These are phyloP conservation scores for Tephrocybe rancida DNA, from an alignment of 768 basidiomycete genomes.

Conservation along the genomic window DNA sequence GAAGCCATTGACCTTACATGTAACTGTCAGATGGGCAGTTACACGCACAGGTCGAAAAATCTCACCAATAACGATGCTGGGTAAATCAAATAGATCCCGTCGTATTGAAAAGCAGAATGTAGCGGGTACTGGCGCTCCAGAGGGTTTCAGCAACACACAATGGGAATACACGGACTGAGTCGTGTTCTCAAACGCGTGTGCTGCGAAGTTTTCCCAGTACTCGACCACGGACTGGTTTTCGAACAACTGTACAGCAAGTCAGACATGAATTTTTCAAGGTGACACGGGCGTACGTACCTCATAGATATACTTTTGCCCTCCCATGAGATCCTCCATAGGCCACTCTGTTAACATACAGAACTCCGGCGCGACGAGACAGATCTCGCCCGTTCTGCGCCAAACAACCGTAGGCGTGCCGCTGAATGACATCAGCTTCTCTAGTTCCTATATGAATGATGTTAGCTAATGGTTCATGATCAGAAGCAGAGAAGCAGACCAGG, in stretches of 20 bases:
- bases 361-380: slow-evolving; percentile 94
- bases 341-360: slow-evolving; percentile 95
- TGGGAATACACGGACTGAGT: slow-evolving; percentile 94
- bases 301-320: slow-evolving; percentile 63
- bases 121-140: slow-evolving; percentile 82
- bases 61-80: slow-evolving; percentile 86
- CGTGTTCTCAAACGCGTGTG: slow-evolving; percentile 97
- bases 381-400: slow-evolving; percentile 98
- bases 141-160: slow-evolving; percentile 85
- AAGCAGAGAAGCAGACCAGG: slow-evolving; percentile 53
- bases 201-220: slow-evolving; percentile 96
- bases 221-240: slow-evolving; percentile 95
- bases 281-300: slow-evolving; percentile 42
- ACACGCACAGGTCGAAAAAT: slow-evolving; percentile 1
- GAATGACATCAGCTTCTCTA: slow-evolving; percentile 96
- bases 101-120: slow-evolving; percentile 97
- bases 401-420: slow-evolving; percentile 97
- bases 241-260: slow-evolving; percentile 64
- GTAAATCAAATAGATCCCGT: slow-evolving; percentile 88
- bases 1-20: slow-evolving; percentile 81
- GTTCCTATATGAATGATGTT: slow-evolving; percentile 58
- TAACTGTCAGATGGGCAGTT: slow-evolving; percentile 3
- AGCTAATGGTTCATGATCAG: slow-evolving; percentile 13
- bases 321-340: slow-evolving; percentile 79
- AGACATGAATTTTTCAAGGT: neutral